Percentiles rank a stretch among this genome's conserved stretches.
Conservation (phyloP, 208 protist species). For the Vickermania spadyakhi region DNA sequence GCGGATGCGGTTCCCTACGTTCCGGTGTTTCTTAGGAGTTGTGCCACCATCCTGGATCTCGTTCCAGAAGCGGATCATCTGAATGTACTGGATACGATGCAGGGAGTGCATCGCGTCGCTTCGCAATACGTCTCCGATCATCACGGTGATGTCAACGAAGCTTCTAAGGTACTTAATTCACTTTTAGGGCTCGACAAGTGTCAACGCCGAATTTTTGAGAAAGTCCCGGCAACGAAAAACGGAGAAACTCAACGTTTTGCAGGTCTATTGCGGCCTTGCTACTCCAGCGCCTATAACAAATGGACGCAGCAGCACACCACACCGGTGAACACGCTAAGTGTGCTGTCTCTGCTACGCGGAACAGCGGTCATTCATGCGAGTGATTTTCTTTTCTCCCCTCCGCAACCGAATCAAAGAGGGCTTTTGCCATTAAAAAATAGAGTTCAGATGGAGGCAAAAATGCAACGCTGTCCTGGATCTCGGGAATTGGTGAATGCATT, state of each 20-base stretch:
- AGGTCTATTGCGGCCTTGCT: slow-evolving; percentile 18
- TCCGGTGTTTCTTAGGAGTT: slow-evolving; percentile 52
- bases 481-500: slow-evolving; percentile 53
- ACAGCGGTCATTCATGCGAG: slow-evolving; percentile 44
- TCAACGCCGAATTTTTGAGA: slow-evolving; percentile 2
- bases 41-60: slow-evolving; percentile 41
- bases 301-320: slow-evolving; percentile 35
- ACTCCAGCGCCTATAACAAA: slow-evolving; percentile 33
- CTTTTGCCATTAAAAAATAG: slow-evolving; percentile 74
- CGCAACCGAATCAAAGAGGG: slow-evolving; percentile 36
- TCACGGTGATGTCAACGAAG: slow-evolving; percentile 48
- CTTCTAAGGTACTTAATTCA: slow-evolving; percentile 50
- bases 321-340: slow-evolving; percentile 24
- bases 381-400: slow-evolving; percentile 43
- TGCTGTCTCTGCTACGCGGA: slow-evolving; percentile 58
- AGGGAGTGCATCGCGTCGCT: slow-evolving; percentile 18
- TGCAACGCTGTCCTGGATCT: slow-evolving; percentile 63
- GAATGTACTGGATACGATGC: slow-evolving; percentile 30
- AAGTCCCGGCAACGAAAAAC: background rate
- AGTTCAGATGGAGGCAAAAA: slow-evolving; percentile 80
- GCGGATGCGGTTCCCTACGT: slow-evolving; percentile 17
- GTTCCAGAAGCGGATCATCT: slow-evolving; percentile 20
- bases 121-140: slow-evolving; percentile 27
- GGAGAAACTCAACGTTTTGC: slow-evolving; percentile 8
- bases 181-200: slow-evolving; percentile 26